A percentile compares a stretch with the other conserved stretches of the same genome.
Evolutionary conservation across 495 filamentous ascomycete genomes (phyloP).

Genomic region (Penicillium robsamsonii): DNA sequence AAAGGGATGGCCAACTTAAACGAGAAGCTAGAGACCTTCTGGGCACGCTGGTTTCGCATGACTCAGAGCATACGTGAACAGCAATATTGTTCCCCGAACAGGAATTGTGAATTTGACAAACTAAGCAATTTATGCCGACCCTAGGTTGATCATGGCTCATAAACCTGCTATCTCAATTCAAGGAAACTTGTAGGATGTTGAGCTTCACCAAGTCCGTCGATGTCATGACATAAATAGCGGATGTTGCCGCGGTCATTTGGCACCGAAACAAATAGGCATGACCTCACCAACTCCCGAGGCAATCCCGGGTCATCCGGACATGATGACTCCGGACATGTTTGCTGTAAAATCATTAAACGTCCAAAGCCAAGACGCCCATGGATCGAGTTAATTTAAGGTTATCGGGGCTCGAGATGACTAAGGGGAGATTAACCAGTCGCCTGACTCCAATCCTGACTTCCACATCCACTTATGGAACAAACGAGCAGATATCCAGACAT

Average conservation of each 20-base stretch:
- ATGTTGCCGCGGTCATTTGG: not conserved
- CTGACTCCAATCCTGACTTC: not conserved
- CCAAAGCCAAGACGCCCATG: not conserved
- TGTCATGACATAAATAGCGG: conserved; percentile 6
- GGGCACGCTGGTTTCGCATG: too few relatives aligned
- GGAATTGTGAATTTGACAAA: not conserved
- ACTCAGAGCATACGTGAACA: too few relatives aligned
- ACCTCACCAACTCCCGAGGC: not conserved
- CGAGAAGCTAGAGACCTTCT: not conserved
- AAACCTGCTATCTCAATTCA: not conserved
- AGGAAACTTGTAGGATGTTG: too few relatives aligned
- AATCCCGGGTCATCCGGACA: not conserved
- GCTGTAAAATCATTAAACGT: not conserved
- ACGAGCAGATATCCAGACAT: not conserved
- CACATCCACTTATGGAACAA: conserved; percentile 1
- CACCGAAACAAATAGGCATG: not conserved
- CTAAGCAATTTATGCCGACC: not conserved
- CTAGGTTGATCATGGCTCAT: not conserved
- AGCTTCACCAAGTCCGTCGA: not conserved
- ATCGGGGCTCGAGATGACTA: conserved; percentile 1
- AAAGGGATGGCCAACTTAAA: not conserved
- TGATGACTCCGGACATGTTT: not conserved
- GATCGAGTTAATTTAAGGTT: conserved; percentile 9
- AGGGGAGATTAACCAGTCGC: not conserved
- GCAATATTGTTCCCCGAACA: too few relatives aligned